These are phyloP conservation scores for Phenoliferia sp. DNA, from an alignment of 1,284 basidiomycete species.

Conservation along the genomic window DNA sequence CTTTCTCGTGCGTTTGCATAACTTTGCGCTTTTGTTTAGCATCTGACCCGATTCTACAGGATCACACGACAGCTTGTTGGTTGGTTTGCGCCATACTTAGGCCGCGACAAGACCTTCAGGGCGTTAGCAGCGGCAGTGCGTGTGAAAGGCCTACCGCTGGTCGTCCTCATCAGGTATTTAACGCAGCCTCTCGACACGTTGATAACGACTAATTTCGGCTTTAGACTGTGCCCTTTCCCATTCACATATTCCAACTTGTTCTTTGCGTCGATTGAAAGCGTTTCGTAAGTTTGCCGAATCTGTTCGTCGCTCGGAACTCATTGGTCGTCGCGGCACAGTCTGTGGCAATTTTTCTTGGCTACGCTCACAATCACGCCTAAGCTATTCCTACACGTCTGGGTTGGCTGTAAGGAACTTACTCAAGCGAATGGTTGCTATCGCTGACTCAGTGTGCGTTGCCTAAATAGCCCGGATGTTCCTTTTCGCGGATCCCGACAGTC, in stretches of 20 bases:
- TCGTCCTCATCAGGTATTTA: constrained; percentile 56
- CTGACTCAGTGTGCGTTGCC: no score
- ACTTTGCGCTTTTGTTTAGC: not conserved
- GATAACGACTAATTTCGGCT: not conserved
- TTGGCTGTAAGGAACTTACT: no score
- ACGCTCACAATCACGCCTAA: constrained; percentile 69
- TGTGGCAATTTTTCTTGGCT: no score
- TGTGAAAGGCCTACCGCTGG: constrained; percentile 61
- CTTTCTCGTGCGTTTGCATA: constrained; percentile 50
- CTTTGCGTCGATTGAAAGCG: constrained; percentile 59
- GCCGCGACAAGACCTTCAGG: constrained; percentile 20
- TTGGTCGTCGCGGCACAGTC: no score
- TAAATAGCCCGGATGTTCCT: constrained; percentile 62
- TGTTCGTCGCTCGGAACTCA: constrained; percentile 64
- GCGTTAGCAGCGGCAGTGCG: constrained; percentile 54
- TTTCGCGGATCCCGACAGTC: constrained; percentile 67
- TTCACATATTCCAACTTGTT: constrained; percentile 64
- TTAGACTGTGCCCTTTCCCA: constrained; percentile 69
- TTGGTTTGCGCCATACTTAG: constrained; percentile 23
- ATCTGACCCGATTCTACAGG: constrained; percentile 1
- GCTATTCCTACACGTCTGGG: constrained; percentile 64
- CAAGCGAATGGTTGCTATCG: no score
- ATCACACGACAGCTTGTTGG: constrained; percentile 13
- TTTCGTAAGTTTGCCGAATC: constrained; percentile 68
- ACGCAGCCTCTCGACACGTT: no score